Evolutionary conservation across 139 green algal species (phyloP).

Genomic region (Chlamydomonas urium): DNA sequence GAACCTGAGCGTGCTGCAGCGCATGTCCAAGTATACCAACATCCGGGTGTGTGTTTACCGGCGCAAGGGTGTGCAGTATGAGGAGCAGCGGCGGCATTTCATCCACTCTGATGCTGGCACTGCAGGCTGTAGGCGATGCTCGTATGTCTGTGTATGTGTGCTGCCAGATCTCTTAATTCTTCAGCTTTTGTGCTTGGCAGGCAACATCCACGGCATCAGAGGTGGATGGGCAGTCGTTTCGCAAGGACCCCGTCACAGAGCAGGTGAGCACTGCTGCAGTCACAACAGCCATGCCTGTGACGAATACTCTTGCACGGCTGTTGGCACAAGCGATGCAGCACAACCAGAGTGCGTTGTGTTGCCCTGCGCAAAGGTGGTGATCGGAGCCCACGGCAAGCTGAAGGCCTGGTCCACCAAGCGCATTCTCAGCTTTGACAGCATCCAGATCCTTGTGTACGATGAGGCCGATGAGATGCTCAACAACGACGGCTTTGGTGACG

Average conservation of each 20-base stretch:
- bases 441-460: slow-evolving; percentile 94
- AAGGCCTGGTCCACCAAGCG: slow-evolving; percentile 80
- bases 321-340: no score
- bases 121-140: no score
- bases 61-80: not conserved
- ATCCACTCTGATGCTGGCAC: no score
- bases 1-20: slow-evolving; percentile 83
- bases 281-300: no score
- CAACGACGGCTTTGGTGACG: slow-evolving; percentile 86
- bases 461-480: slow-evolving; percentile 99
- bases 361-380: no score
- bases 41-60: slow-evolving; percentile 1
- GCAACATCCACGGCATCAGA: slow-evolving; percentile 43
- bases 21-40: slow-evolving; percentile 78
- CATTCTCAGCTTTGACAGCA: slow-evolving; percentile 58
- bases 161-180: no score
- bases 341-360: no score
- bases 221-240: slow-evolving; percentile 22
- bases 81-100: no score
- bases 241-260: slow-evolving; percentile 58
- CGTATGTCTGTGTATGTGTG: no score
- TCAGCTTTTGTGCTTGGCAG: not conserved
- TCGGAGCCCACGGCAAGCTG: slow-evolving; percentile 94
- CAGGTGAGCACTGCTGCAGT: no score
- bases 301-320: no score